Conservation (phyloP, 2,329 filamentous ascomycete genomes). For the Teratosphaeria gauchensis region DNA sequence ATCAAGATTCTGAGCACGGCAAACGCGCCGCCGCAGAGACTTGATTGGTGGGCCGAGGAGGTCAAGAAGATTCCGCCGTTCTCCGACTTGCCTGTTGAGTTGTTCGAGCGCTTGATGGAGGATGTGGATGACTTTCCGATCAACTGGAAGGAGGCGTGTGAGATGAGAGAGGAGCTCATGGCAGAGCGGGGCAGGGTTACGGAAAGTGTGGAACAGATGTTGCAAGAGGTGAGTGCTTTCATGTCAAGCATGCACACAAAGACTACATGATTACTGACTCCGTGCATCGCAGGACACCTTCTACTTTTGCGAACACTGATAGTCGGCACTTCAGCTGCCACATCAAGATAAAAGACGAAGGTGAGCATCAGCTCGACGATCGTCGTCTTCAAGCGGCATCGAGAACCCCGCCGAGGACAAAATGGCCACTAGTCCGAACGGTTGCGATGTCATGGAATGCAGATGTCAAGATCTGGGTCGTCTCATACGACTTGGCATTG, state of each 20-base stretch:
- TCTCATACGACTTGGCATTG: too few relatives aligned
- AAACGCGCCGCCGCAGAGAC: slow-evolving; percentile 43
- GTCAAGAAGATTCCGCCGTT: slow-evolving; percentile 10
- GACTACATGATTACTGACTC: background rate
- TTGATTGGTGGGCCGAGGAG: slow-evolving; percentile 33
- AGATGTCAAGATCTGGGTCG: too few relatives aligned
- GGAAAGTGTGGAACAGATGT: background rate
- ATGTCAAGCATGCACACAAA: background rate
- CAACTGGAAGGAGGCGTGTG: slow-evolving; percentile 19
- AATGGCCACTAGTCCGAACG: too few relatives aligned
- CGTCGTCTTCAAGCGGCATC: too few relatives aligned
- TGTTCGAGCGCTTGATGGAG: slow-evolving; percentile 19
- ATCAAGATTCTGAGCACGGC: slow-evolving; percentile 42
- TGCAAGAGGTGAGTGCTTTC: background rate
- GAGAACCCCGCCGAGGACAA: too few relatives aligned
- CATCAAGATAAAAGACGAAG: background rate
- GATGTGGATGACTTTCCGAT: slow-evolving; percentile 20
- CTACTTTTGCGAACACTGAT: background rate
- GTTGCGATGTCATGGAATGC: too few relatives aligned
- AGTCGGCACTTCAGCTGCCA: too few relatives aligned
- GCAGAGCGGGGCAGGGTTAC: slow-evolving; percentile 19
- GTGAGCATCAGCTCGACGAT: too few relatives aligned
- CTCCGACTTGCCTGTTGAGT: slow-evolving; percentile 17
- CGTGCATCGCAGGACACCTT: background rate
- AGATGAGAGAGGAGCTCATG: slow-evolving; percentile 19